Base-by-base conservation (phyloP, 1,139 yeast species). In the Yamadazyma mexicana region DNA sequence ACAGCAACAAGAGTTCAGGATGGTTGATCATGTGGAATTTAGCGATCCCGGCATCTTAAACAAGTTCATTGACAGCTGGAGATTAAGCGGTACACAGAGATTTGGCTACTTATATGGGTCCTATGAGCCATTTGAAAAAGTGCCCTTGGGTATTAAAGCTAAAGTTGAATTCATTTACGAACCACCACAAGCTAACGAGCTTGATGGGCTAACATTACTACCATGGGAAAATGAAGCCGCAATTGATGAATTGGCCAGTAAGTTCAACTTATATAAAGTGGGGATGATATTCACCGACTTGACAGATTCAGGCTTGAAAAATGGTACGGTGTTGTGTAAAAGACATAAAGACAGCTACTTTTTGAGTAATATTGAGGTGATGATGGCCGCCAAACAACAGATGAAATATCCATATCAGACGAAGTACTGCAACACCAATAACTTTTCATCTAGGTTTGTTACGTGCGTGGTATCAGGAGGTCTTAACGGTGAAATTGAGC, bases 1-100 rank as follows among this genome's bases (percentile, higher is more conserved):
- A 46, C 95, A 86, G 58, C 91, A 83, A 58, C 98, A 94, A 60
- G 73, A 76, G 35, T 94, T 87, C 60, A 77, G 99, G 55, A 87
- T 92, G 96, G 96, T 94, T 16, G 99, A 94, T 61, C 98, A 94
- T 65, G 94, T 92, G 23, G 98, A 92, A 60, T 87, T 91, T 61
- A 81, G 89, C 15, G 80, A 79, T 45, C 79, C 89, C 34, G 69
- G 72, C 4, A 76, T 89, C 26, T 77, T 94, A 42, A 87, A 92
- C 59, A 70, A 75, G 30, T 92, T 94, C 61, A 87, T 94, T 43
- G 94, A 92, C 49, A 69, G 87, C 12, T 92, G 99, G 99, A 80
- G 99, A 63, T 68, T 72, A 43, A 78, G 94, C 0, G 98, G 97
- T 1, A 69, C 78, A 14, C 99, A 94, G 63, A 74, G 98, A 53